Percentiles rank a stretch among this genome's conserved stretches.
These are phyloP conservation scores for Saccharomyces hybrid DNA, from an alignment of 1,139 yeast genomes.

Conservation along the genomic window DNA sequence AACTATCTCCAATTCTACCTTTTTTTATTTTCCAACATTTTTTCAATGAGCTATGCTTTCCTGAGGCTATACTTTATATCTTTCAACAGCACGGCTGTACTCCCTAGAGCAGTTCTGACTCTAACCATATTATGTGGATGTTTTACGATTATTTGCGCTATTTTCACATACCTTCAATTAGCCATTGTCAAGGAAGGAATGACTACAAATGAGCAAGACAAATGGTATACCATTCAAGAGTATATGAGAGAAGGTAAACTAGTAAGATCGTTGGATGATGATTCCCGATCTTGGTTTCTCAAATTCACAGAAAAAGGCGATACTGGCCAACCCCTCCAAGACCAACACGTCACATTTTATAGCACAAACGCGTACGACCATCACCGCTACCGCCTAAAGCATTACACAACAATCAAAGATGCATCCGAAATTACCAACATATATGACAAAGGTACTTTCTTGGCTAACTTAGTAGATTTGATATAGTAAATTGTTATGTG, in stretches of 20 bases:
- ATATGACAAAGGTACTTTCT: constrained; percentile 22
- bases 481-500: neutral
- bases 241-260: constrained; percentile 46
- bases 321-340: constrained; percentile 1
- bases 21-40: constrained; percentile 51
- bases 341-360: constrained; percentile 14
- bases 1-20: constrained; percentile 66
- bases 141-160: constrained; percentile 45
- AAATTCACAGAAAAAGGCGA: neutral
- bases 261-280: constrained; percentile 11
- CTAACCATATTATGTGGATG: constrained; percentile 40
- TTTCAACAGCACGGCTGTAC: constrained; percentile 4
- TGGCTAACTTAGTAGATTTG: constrained; percentile 14
- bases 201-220: constrained; percentile 83
- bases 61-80: constrained; percentile 15
- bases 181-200: constrained; percentile 66
- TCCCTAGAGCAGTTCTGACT: constrained; percentile 17
- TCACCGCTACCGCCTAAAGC: constrained; percentile 12
- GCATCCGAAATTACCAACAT: constrained; percentile 19
- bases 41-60: constrained; percentile 58
- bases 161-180: constrained; percentile 58
- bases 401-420: constrained; percentile 11
- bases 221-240: constrained; percentile 72
- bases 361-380: constrained; percentile 29
- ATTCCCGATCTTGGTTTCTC: neutral